A percentile compares a stretch with the other conserved stretches of the same genome.
These are phyloP conservation scores for Jatropha podagrica DNA, from an alignment of 441 rosid genomes.

Conservation along the genomic window DNA sequence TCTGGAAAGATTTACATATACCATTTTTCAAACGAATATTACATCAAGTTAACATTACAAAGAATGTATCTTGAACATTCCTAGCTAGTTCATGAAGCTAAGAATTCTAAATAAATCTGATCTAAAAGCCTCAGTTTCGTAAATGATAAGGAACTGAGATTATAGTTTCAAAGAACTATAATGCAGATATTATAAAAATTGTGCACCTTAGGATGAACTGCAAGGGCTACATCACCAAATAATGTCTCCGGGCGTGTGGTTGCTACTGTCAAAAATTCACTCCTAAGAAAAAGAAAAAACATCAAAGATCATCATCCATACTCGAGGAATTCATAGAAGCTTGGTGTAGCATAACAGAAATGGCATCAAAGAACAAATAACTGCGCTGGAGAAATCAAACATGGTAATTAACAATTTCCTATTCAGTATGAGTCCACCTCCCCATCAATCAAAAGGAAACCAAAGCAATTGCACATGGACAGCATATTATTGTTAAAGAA, in stretches of 20 bases:
- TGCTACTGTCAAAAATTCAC: slow-evolving; percentile 86
- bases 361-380: neutral
- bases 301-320: slow-evolving; percentile 15
- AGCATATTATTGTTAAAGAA: neutral
- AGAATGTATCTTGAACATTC: neutral
- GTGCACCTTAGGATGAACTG: slow-evolving; percentile 88
- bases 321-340: neutral
- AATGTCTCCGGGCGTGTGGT: slow-evolving; percentile 98
- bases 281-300: slow-evolving; percentile 46
- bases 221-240: slow-evolving; percentile 95
- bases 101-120: neutral
- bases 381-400: neutral
- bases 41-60: slow-evolving; percentile 1
- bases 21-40: slow-evolving; percentile 1
- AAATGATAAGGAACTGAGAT: neutral
- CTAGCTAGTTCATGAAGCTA: neutral
- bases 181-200: neutral
- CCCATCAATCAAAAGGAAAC: neutral
- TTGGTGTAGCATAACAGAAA: neutral
- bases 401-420: neutral
- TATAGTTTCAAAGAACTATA: neutral
- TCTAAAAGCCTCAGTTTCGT: neutral
- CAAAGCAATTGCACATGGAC: neutral
- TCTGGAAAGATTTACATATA: neutral
- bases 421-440: neutral